These are phyloP conservation scores for Medakamo hakoo DNA, from an alignment of 139 green algal genomes.

Conservation along the genomic window DNA sequence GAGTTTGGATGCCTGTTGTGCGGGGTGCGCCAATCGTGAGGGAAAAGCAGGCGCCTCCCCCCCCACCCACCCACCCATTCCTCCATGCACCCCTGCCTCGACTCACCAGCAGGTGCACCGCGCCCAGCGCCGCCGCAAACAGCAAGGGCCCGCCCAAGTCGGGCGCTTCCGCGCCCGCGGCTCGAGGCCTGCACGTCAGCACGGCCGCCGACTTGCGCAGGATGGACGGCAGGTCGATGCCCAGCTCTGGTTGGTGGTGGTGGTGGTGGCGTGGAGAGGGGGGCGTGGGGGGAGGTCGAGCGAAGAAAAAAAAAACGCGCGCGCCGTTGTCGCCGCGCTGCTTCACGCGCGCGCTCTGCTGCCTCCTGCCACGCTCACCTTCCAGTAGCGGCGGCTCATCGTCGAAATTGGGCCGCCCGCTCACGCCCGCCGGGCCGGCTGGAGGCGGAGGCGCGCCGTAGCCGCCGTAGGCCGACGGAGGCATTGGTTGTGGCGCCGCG, in stretches of 20 bases:
- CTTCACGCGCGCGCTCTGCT: background rate
- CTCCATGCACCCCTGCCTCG: background rate
- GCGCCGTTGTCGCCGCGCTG: background rate
- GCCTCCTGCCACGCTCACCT: background rate
- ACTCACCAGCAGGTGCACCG: conserved; percentile 70
- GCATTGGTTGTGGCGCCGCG: too few species aligned
- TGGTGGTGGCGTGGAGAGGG: too few species aligned
- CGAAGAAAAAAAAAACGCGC: background rate
- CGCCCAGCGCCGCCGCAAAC: conserved; percentile 54
- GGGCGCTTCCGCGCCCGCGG: conserved; percentile 44
- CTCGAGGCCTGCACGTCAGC: conserved; percentile 41
- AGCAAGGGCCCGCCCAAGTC: conserved; percentile 81
- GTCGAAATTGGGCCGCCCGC: background rate
- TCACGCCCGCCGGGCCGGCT: too few species aligned
- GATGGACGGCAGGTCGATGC: conserved; percentile 79
- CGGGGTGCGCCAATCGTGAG: background rate
- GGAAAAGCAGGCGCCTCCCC: background rate
- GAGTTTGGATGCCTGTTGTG: conserved; percentile 62
- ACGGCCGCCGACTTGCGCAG: conserved; percentile 46
- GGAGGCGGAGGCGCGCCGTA: too few species aligned
- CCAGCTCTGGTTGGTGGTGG: conserved; percentile 52
- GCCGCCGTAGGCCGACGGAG: too few species aligned
- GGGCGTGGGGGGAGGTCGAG: background rate
- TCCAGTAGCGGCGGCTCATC: background rate
- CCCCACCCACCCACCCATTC: background rate